Evolutionary conservation across 331 rosid species (phyloP).

Genomic region (Malus hybrid): DNA sequence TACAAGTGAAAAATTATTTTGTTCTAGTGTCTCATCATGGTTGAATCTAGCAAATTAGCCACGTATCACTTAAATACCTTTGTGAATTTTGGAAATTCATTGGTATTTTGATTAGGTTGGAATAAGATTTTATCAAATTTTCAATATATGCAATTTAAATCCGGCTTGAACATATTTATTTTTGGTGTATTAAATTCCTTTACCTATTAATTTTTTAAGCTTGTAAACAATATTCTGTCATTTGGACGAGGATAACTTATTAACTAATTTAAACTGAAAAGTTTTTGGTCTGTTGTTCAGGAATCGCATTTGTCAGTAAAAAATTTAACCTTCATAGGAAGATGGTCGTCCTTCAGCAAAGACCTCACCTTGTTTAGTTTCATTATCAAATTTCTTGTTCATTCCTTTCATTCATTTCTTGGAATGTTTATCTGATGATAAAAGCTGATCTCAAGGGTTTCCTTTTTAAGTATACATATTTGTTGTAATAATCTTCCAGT

Average conservation of each 20-base stretch:
- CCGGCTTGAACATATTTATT: background rate
- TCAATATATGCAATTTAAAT: background rate
- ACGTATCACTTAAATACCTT: background rate
- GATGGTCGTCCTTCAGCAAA: background rate
- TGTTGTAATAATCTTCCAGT: background rate
- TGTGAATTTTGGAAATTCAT: background rate
- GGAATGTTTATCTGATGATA: background rate
- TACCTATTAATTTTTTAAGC: background rate
- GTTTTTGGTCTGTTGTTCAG: background rate
- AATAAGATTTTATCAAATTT: background rate
- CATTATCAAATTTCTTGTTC: background rate
- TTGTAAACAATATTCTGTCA: background rate
- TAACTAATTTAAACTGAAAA: background rate
- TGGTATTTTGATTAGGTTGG: background rate
- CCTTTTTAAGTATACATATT: background rate
- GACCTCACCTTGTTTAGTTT: background rate
- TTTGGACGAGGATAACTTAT: background rate
- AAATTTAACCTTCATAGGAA: background rate
- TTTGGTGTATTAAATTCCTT: background rate
- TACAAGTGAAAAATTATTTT: background rate
- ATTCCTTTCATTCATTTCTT: background rate
- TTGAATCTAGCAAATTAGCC: background rate
- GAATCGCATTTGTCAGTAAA: background rate
- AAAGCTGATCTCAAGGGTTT: background rate
- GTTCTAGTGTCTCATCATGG: background rate